Conservation (phyloP, 202 grass and related monocot species). For the Carex arenaria region DNA sequence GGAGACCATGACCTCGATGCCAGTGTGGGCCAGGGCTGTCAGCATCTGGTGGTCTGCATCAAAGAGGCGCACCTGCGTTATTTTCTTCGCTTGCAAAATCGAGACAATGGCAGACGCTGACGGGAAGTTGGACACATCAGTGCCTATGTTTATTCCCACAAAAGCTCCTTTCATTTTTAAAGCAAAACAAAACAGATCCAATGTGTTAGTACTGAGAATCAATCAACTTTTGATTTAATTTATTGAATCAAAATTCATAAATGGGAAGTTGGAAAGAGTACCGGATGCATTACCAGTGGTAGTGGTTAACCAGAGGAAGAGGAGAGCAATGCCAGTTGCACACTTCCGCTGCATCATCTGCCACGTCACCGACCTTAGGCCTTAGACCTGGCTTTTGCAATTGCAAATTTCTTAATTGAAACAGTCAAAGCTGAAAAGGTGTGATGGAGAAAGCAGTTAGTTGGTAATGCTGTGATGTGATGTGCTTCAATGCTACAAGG, state of each 20-base stretch:
- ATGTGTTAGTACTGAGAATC: conserved; percentile 28
- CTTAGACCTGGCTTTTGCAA: background rate
- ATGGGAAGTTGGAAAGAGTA: conserved; percentile 22
- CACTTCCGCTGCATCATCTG: conserved; percentile 12
- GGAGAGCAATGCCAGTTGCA: conserved; percentile 4
- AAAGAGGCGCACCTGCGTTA: conserved; percentile 75
- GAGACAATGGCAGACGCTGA: conserved; percentile 61
- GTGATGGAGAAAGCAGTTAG: background rate
- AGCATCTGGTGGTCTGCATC: conserved; percentile 83
- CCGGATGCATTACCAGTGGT: conserved; percentile 11
- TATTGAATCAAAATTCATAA: conserved; percentile 28
- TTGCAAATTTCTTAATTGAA: background rate
- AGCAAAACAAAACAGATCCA: conserved; percentile 22
- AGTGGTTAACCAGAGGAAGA: conserved; percentile 5
- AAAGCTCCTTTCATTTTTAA: conserved; percentile 60
- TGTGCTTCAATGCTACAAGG: background rate
- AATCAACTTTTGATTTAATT: background rate
- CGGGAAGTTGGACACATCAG: conserved; percentile 48
- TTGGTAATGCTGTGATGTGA: background rate
- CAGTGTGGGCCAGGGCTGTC: conserved; percentile 74
- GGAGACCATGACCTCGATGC: conserved; percentile 82
- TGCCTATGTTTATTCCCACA: conserved; percentile 87
- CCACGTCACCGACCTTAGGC: background rate
- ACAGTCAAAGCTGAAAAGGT: background rate
- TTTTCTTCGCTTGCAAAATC: conserved; percentile 70